Evolutionary conservation across 306 rosid species (phyloP).

Genomic region (Lathyrus oleraceus): DNA sequence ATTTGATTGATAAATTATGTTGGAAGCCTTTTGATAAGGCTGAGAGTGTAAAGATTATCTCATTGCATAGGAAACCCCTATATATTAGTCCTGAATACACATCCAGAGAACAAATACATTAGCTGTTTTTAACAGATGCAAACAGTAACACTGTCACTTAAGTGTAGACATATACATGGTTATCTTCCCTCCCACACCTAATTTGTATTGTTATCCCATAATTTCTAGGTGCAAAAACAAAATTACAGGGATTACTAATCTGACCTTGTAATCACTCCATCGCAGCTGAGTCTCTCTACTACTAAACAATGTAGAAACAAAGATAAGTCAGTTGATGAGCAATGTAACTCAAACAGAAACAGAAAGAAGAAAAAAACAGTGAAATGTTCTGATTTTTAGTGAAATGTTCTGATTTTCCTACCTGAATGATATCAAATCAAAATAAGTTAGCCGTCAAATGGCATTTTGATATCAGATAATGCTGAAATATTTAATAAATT

Average conservation of each 20-base stretch:
- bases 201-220: neutral
- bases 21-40: too few species aligned
- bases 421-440: conserved; percentile 29
- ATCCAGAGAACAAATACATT: conserved; percentile 16
- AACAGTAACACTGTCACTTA: neutral
- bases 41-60: too few species aligned
- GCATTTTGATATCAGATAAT: conserved; percentile 3
- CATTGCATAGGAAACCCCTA: too few species aligned
- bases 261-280: conserved; percentile 9
- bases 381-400: conserved; percentile 1
- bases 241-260: neutral
- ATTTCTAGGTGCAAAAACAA: conserved; percentile 9
- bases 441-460: conserved; percentile 18
- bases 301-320: conserved; percentile 20
- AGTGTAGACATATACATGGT: neutral
- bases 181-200: conserved; percentile 16
- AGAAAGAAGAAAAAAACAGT: neutral
- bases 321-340: conserved; percentile 28
- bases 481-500: conserved; percentile 3
- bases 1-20: too few species aligned
- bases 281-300: conserved; percentile 6
- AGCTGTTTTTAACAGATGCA: conserved; percentile 7
- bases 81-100: conserved; percentile 4
- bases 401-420: conserved; percentile 6
- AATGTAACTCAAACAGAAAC: conserved; percentile 9